Evolutionary conservation across 108 stramenopile species (phyloP).

Genomic region (Skeletonema menzelii): DNA sequence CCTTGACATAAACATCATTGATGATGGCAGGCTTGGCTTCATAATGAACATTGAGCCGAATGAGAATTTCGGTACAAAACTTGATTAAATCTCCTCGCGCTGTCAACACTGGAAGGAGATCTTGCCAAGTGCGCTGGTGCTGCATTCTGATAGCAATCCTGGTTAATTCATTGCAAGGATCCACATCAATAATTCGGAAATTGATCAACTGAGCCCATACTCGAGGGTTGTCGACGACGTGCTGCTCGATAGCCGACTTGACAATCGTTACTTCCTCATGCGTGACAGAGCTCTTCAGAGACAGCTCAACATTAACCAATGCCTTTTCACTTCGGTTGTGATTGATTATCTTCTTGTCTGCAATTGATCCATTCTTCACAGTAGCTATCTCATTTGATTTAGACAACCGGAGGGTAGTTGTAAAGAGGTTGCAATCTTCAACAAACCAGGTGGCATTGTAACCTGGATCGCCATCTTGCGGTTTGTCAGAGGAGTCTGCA

Average conservation of each 20-base stretch:
- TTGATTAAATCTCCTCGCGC: conserved; percentile 52
- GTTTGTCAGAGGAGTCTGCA: conserved; percentile 29
- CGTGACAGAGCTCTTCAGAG: conserved; percentile 46
- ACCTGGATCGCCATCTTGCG: conserved; percentile 26
- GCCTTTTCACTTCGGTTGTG: conserved; percentile 68
- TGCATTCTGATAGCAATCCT: conserved; percentile 51
- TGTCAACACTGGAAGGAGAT: conserved; percentile 45
- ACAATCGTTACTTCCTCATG: conserved; percentile 63
- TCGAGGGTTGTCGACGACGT: conserved; percentile 60
- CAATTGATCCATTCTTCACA: conserved; percentile 64
- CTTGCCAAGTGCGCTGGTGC: conserved; percentile 72
- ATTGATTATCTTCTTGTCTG: conserved; percentile 68
- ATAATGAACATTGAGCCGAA: conserved; percentile 51
- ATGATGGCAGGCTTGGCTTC: background rate
- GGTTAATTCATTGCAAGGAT: conserved; percentile 49
- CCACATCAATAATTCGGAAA: conserved; percentile 55
- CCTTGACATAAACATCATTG: background rate
- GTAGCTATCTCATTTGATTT: conserved; percentile 76
- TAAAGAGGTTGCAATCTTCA: conserved; percentile 73
- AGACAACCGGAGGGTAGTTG: conserved; percentile 66
- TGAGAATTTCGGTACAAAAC: conserved; percentile 49
- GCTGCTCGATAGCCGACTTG: conserved; percentile 56
- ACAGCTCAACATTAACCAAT: conserved; percentile 42
- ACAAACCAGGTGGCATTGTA: conserved; percentile 69
- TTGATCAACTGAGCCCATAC: conserved; percentile 59